Conservation (phyloP, 2,329 filamentous ascomycete species). For the Fusarium subglutinans region DNA sequence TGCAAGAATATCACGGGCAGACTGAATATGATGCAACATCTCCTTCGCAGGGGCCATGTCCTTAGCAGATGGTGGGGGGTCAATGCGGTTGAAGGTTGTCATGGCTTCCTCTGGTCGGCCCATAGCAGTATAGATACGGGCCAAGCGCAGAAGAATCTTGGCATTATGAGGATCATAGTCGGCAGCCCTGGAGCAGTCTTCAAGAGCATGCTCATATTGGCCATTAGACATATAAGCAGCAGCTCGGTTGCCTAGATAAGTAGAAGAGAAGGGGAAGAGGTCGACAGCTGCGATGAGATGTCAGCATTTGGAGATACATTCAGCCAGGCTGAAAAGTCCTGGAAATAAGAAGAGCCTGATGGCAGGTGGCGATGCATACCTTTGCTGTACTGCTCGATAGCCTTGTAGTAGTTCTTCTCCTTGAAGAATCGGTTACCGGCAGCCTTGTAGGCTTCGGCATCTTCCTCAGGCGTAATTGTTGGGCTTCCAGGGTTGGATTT, state of each 20-base stretch:
- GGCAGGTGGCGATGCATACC: constrained; percentile 62
- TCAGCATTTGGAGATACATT: constrained; percentile 29
- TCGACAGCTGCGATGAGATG: constrained; percentile 74
- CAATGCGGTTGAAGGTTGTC: constrained; percentile 81
- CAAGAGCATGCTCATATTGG: constrained; percentile 80
- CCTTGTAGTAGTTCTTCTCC: constrained; percentile 86
- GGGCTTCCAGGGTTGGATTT: constrained; percentile 70
- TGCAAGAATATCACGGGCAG: constrained; percentile 80
- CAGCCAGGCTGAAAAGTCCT: background rate
- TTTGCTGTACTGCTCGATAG: constrained; percentile 94
- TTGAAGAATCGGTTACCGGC: constrained; percentile 98
- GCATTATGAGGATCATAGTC: constrained; percentile 85
- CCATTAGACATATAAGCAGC: constrained; percentile 92
- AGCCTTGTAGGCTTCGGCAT: constrained; percentile 91
- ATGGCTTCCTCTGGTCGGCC: constrained; percentile 89
- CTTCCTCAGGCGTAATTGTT: constrained; percentile 66
- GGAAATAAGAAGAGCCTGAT: background rate
- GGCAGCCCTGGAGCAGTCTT: constrained; percentile 84
- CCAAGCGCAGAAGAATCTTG: constrained; percentile 88
- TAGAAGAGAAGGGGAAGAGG: constrained; percentile 83
- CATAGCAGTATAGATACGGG: constrained; percentile 87
- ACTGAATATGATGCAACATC: constrained; percentile 84
- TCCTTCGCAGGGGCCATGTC: constrained; percentile 84
- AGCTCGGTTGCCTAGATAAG: constrained; percentile 93
- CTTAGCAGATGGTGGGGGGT: constrained; percentile 82